Conservation (phyloP, 73 alveolate genomes). For the Paramecium tetraurelia region DNA sequence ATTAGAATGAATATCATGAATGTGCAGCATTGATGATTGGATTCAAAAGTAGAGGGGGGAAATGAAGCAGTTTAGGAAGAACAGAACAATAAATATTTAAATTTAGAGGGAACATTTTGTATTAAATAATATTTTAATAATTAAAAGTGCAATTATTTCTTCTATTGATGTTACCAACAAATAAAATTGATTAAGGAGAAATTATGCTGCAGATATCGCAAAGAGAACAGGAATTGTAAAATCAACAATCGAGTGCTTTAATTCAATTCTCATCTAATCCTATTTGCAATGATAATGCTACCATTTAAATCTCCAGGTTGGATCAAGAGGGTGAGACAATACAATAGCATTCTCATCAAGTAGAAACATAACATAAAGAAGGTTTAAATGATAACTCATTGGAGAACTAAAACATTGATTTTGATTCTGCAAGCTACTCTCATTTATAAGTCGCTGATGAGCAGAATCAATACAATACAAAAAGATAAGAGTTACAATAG, state of each 20-base stretch:
- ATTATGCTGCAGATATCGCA: background rate
- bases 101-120: background rate
- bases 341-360: background rate
- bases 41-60: background rate
- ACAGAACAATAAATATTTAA: background rate
- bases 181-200: background rate
- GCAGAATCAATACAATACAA: background rate
- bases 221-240: background rate
- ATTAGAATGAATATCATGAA: no score
- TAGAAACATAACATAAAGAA: background rate
- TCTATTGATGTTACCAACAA: background rate
- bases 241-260: background rate
- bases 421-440: background rate
- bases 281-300: background rate
- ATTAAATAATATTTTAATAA: background rate
- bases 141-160: background rate
- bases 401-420: background rate
- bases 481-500: background rate
- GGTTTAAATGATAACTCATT: background rate
- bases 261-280: background rate
- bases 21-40: background rate
- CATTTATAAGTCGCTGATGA: background rate
- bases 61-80: background rate
- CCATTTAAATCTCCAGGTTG: background rate
- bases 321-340: background rate